Base-by-base conservation (phyloP, 768 basidiomycete species). In the Podaxis pistillaris region DNA sequence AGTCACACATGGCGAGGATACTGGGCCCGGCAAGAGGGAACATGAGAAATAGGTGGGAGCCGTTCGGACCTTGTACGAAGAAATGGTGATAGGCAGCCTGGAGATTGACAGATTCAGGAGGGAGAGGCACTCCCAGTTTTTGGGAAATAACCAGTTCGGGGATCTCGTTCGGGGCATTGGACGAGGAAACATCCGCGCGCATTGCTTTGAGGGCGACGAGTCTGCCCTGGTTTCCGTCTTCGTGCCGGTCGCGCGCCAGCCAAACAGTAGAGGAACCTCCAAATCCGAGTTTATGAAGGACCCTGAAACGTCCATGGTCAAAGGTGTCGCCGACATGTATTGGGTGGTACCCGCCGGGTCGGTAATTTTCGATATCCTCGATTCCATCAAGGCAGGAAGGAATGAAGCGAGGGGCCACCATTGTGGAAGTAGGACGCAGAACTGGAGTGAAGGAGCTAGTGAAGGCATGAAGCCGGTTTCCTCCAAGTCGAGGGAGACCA, bases 331-430 rank as follows among this genome's bases (percentile, higher is more conserved):
- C 83, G 58, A 85, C 77, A 50, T 73, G 68, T 24, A 84, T 74
- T 12, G 84, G 84, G 64, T 84, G 83, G 66, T 76, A 81, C 3
- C 84, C 84, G 30, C 83, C 83, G 8, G 78, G 81, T 38, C 70
- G 63, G 67, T 86, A 86, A 40, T 76, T 74, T 72, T 84, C 80
- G 50, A 81, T 63, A 67, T 78, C 66, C 70, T 85, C 84, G 38
- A 76, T 63, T 22, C 53, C 66, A 54, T 73, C 70, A 33, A 76
- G 70, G 19, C 47, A 51, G 17, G 72, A 69, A 61, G 73, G 73
- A 65, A 64, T 40, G 17, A 40, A 40, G 5, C 38, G 38, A 40
- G 38, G 38, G 38, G 38, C 38, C 38, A 17, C 5, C 40, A 40
- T 40, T 6, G 17, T 40, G 40, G 40, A 40, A 15, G 13, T 40